Base-by-base conservation (phyloP, 2,329 filamentous ascomycete genomes). In the Penicillium sp. region DNA sequence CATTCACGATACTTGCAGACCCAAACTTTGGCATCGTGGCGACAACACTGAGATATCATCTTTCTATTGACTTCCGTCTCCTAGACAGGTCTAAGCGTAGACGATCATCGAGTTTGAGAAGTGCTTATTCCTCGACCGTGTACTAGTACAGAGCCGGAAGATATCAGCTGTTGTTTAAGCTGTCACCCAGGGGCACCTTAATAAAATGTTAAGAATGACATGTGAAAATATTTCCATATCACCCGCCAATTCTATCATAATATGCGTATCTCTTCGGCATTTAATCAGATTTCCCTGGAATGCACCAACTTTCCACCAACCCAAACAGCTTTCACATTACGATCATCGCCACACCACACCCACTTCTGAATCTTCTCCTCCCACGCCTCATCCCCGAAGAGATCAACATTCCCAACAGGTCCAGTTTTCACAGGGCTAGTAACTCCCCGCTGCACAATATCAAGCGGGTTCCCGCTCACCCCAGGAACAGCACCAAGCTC, bases 311-410 rank as follows among this genome's bases (percentile, higher is more conserved):
- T 69, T 2, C 92, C 92, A 59, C 75, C 80, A 1, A 96, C 88
- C 90, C 90, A 98, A 4, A 98, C 92, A 51, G 75, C 80, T 53
- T 74, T 75, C 2, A 88, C 90, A 62, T 96, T 96, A 51, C 90
- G 73, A 66, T 96, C 92, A 69, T 96, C 89, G 0, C 92, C 92
- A 49, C 79, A 84, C 66, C 85, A 98, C 44, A 96, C 71, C 92
- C 92, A 98, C 71, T 98, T 98, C 35, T 86, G 85, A 8, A 96
- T 68, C 56, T 72, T 78, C 55, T 96, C 86, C 26, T 83, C 78
- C 86, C 85, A 93, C n/a, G 59, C 77, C 73, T 96, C 90, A 77
- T 82, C 87, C 1, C 88, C 89, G 69, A 95, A 98, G 0, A 95
- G 63, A 63, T 95, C 88, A 0, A 95, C 86, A 31, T 81, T 79